Conservation (phyloP, 2,329 filamentous ascomycete genomes). For the Lasiodiplodia theobromae region DNA sequence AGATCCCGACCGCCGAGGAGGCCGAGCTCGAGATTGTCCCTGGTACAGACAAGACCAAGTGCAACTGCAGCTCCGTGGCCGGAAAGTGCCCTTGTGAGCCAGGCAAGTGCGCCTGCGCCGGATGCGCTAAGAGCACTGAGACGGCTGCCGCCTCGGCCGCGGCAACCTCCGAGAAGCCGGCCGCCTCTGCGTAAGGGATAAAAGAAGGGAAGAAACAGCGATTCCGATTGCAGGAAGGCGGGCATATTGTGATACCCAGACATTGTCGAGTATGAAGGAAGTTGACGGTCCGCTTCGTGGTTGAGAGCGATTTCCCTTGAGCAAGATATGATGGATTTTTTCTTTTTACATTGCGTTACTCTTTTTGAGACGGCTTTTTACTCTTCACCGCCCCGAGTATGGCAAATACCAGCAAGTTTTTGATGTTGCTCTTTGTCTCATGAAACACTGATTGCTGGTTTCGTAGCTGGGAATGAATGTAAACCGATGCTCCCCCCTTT, state of each 20-base stretch:
- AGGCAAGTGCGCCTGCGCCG: constrained; percentile 53
- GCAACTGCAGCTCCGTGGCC: constrained; percentile 58
- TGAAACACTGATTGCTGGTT: neutral
- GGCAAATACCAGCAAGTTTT: constrained; percentile 17
- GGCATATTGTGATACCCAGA: constrained; percentile 13
- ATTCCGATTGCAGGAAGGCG: neutral
- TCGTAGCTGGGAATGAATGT: neutral
- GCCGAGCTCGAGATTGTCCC: constrained; percentile 47
- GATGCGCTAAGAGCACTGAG: constrained; percentile 56
- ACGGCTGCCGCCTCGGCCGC: constrained; percentile 8
- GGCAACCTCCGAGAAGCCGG: constrained; percentile 17
- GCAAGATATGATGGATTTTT: neutral
- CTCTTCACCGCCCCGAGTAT: neutral
- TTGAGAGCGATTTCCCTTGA: neutral
- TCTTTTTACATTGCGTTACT: neutral
- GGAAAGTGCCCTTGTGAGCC: constrained; percentile 55
- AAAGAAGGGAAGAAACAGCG: neutral
- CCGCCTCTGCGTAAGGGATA: neutral
- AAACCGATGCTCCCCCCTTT: neutral
- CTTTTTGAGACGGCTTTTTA: neutral
- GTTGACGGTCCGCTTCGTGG: neutral
- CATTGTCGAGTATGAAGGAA: neutral
- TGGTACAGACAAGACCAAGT: constrained; percentile 53
- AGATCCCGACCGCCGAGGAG: constrained; percentile 42
- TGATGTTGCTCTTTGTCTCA: neutral